Evolutionary conservation across 352 stramenopile genomes (phyloP).

Genomic region (Thraustochytrium striatum): DNA sequence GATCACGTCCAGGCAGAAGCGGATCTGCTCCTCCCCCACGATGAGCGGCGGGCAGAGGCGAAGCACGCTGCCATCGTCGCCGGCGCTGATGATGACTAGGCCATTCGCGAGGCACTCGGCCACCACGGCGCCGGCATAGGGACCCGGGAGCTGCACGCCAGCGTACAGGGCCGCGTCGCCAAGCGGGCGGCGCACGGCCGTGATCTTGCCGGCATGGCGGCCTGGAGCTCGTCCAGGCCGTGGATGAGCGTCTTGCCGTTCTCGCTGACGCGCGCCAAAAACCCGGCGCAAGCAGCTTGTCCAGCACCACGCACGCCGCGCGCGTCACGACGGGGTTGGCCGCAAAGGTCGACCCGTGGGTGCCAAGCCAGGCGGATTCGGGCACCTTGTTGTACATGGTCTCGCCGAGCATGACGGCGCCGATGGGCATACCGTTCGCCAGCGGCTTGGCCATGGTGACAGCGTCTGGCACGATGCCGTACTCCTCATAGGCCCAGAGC

Average conservation of each 20-base stretch:
- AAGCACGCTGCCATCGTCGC: slow-evolving; percentile 62
- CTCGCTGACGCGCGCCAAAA: slow-evolving; percentile 56
- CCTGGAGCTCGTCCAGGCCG: slow-evolving; percentile 32
- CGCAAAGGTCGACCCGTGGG: slow-evolving; percentile 76
- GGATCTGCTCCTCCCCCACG: slow-evolving; percentile 72
- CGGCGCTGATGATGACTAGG: slow-evolving; percentile 72
- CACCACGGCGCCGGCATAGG: slow-evolving; percentile 64
- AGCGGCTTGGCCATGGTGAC: slow-evolving; percentile 81
- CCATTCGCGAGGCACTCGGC: slow-evolving; percentile 66
- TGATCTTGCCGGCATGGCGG: background rate
- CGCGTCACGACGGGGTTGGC: slow-evolving; percentile 72
- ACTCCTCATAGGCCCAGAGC: slow-evolving; percentile 74
- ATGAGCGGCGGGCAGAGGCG: slow-evolving; percentile 73
- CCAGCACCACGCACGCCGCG: slow-evolving; percentile 69
- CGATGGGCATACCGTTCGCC: slow-evolving; percentile 72
- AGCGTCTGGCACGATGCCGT: slow-evolving; percentile 72
- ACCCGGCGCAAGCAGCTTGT: slow-evolving; percentile 65
- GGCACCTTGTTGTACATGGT: slow-evolving; percentile 58
- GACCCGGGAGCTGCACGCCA: slow-evolving; percentile 68
- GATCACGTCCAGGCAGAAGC: slow-evolving; percentile 65
- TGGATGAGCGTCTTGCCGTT: slow-evolving; percentile 24
- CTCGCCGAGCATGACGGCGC: slow-evolving; percentile 71
- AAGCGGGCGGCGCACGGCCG: slow-evolving; percentile 30
- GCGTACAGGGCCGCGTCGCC: slow-evolving; percentile 67
- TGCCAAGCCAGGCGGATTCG: slow-evolving; percentile 61